A percentile compares a stretch with the other conserved stretches of the same genome.
Evolutionary conservation across 2,329 filamentous ascomycete genomes (phyloP).

Genomic region (Colletotrichum kahawae): DNA sequence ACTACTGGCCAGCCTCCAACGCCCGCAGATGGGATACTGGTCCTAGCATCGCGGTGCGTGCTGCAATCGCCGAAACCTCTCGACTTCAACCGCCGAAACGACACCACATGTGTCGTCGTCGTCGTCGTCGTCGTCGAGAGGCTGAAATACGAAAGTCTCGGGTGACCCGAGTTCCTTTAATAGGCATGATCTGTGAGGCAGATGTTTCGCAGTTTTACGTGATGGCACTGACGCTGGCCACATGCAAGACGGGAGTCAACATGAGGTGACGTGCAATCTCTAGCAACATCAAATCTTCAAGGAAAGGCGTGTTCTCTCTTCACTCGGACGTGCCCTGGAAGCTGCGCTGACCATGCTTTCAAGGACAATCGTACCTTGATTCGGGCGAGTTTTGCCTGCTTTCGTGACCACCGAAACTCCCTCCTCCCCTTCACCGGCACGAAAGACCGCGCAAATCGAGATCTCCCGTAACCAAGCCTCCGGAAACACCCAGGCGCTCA

Average conservation of each 20-base stretch:
- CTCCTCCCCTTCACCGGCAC: background rate
- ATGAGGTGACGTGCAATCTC: background rate
- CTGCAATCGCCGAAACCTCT: background rate
- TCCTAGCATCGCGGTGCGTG: background rate
- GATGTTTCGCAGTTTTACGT: background rate
- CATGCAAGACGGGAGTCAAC: background rate
- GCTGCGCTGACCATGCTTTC: background rate
- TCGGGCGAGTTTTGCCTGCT: background rate
- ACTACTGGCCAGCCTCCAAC: background rate
- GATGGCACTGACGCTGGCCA: background rate
- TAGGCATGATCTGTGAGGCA: background rate
- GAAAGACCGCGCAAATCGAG: background rate
- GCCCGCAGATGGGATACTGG: background rate
- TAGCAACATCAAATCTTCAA: background rate
- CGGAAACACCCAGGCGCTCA: background rate
- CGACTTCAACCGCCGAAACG: background rate
- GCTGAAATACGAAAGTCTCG: background rate
- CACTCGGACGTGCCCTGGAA: background rate
- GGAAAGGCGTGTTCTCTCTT: background rate
- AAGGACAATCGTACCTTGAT: background rate
- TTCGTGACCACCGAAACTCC: background rate
- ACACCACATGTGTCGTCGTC: background rate
- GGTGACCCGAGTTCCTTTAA: background rate
- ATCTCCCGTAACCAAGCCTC: background rate
- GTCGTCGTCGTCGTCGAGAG: background rate